These are phyloP conservation scores for Chimonanthus salicifolius DNA, from an alignment of 164 flowering plant genomes.

Conservation along the genomic window DNA sequence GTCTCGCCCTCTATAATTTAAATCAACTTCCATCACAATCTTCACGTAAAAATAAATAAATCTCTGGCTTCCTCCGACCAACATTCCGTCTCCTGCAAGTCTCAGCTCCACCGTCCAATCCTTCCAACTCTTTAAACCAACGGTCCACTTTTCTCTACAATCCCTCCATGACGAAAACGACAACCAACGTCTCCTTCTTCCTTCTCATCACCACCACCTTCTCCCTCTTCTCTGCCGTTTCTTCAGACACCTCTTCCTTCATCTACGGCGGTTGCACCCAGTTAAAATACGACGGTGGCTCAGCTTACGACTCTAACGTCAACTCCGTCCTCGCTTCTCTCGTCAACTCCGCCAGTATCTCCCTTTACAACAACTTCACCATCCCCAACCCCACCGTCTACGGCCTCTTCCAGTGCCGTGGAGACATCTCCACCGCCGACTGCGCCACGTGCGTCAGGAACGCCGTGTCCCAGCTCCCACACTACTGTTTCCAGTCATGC, in stretches of 20 bases:
- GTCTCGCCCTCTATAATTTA: too few species aligned
- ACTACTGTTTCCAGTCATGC: constrained; percentile 39
- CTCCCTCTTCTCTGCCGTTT: constrained; percentile 10
- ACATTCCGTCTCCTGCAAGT: neutral
- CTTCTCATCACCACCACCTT: constrained; percentile 16
- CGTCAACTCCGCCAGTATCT: constrained; percentile 77
- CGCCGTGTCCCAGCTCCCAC: constrained; percentile 46
- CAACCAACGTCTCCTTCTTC: neutral
- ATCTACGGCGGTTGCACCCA: constrained; percentile 84
- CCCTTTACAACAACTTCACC: constrained; percentile 76
- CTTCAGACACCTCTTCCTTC: constrained; percentile 40
- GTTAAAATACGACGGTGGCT: constrained; percentile 36
- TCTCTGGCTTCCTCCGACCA: neutral
- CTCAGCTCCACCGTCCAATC: too few species aligned
- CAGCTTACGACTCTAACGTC: constrained; percentile 59
- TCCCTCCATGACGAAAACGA: neutral
- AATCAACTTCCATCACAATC: too few species aligned
- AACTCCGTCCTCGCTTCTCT: constrained; percentile 85
- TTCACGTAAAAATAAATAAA: neutral
- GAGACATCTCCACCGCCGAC: constrained; percentile 75
- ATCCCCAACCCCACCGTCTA: constrained; percentile 47
- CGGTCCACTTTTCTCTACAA: neutral
- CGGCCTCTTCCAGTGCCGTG: constrained; percentile 91
- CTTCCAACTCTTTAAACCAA: neutral
- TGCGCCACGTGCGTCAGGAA: constrained; percentile 68